phyloP scores from a whole-genome alignment of 345 rosid species.

The Salix udensis region DNA sequence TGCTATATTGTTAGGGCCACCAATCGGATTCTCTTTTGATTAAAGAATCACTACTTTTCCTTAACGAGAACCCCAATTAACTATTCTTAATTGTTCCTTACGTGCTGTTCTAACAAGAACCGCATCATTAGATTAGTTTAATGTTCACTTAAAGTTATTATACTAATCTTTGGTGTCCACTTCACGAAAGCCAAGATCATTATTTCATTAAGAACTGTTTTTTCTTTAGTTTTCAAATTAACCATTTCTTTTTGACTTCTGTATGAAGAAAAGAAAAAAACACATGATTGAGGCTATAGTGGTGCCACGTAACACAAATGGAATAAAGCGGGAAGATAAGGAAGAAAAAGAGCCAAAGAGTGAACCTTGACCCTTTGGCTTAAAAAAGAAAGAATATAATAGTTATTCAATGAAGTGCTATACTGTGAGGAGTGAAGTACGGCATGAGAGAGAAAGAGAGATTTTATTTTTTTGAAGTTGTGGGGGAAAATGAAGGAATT shows the following conservation, averaged over 20 bases:
- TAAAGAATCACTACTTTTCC: background rate
- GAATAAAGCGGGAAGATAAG: constrained; percentile 48
- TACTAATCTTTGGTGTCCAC: background rate
- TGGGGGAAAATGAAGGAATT: constrained; percentile 26
- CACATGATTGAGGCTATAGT: constrained; percentile 26
- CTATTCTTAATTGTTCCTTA: background rate
- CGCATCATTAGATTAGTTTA: background rate
- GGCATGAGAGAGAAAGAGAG: background rate
- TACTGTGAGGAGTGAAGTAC: background rate
- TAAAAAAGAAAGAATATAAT: constrained; percentile 9
- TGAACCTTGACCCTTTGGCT: constrained; percentile 15
- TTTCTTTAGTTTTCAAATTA: background rate
- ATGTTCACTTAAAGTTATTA: background rate
- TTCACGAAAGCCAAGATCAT: background rate
- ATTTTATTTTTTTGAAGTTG: background rate
- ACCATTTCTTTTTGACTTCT: background rate
- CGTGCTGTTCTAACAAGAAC: background rate
- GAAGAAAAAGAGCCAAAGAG: constrained; percentile 15
- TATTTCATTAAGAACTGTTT: background rate
- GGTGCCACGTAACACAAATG: constrained; percentile 43
- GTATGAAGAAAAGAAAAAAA: background rate
- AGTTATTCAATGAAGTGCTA: background rate
- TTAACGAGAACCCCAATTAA: too few species aligned
- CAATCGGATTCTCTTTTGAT: background rate
- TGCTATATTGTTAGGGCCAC: background rate